Evolutionary conservation across 2,329 filamentous ascomycete genomes (phyloP), one percentile per base, ranked within the genome.

Genomic region (Apiospora hydei): DNA sequence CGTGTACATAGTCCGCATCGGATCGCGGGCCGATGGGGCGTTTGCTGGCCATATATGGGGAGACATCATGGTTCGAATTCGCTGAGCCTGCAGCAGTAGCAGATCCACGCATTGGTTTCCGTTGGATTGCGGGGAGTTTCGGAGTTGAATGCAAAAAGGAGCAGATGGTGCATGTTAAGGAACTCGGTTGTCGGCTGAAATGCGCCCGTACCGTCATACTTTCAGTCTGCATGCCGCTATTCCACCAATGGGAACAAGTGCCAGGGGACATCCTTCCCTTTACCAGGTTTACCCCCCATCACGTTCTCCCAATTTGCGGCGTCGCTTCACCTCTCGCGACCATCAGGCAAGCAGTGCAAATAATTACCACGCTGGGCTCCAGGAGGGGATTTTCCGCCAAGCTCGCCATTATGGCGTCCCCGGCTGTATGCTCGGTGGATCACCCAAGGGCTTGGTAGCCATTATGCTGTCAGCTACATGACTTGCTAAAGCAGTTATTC

Each of bases 201-300:
- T 64, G 57, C 18, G 34, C 34, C 57, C 57, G 64, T 49, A 51
- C 34, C 66, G 71, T 47, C 71, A 73, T 61, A 34, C 61, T 46
- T 68, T 68, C 57, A 68, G 71, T 72, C 70, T 72, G 71, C 57
- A 64, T 64, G 69, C 71, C 57, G 69, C 53, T 73, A 75, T 76
- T 76, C 79, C 79, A 80, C 80, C 79, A 81, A 80, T 81, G 70
- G 77, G 64, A 76, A 57, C 18, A 18, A 26, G 1, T 70, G 53
- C 64, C 57, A 70, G 51, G 46, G 71, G 74, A 73, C 69, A 67
- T 70, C 66, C 69, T 68, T 69, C 53, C 69, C 61, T 44, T 64
- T 61, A 57, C 64, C 49, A 69, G 73, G 70, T 66, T 66, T 71
- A 71, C 46, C 49, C 24, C 74, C 72, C 70, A 71, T 75, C 72